A percentile compares a stretch with the other conserved stretches of the same genome.
Evolutionary conservation across 106 monocot species (phyloP).

Genomic region (Dendrobium catenatum): DNA sequence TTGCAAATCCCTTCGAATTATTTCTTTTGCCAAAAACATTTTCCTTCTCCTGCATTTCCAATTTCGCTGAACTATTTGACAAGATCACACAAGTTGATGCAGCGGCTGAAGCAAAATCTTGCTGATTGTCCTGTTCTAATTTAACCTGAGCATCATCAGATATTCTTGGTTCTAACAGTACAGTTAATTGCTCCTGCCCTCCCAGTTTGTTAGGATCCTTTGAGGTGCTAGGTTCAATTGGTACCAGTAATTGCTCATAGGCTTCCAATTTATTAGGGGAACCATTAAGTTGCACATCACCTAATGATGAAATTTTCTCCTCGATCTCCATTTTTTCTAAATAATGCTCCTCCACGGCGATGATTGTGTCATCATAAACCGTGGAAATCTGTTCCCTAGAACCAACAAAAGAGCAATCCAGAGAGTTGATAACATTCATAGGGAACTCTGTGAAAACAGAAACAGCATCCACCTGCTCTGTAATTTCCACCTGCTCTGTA

Average conservation of each 20-base stretch:
- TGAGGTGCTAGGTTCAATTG: not conserved
- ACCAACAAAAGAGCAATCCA: constrained; percentile 4
- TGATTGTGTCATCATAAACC: not conserved
- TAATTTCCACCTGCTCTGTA: constrained; percentile 2
- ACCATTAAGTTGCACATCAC: not conserved
- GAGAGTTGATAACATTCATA: constrained; percentile 4
- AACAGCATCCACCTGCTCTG: not conserved
- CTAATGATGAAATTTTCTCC: constrained; percentile 6
- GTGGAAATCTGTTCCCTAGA: constrained; percentile 7
- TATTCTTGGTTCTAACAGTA: not conserved
- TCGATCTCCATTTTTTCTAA: constrained; percentile 1
- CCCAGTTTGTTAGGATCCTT: not conserved
- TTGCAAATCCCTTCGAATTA: constrained; percentile 1
- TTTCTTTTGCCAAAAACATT: constrained; percentile 4
- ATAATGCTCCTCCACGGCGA: constrained; percentile 8
- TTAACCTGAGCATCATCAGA: not conserved
- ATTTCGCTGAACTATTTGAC: constrained; percentile 6
- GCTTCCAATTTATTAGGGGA: constrained; percentile 2
- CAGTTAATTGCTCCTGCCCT: constrained; percentile 2
- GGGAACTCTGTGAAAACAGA: constrained; percentile 3
- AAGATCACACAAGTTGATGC: not conserved
- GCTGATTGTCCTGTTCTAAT: not conserved
- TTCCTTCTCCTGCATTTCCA: not conserved
- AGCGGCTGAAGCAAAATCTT: not conserved
- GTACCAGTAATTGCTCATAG: constrained; percentile 2